Base-by-base conservation (phyloP, 768 basidiomycete species). In the Trametopsis cervina region DNA sequence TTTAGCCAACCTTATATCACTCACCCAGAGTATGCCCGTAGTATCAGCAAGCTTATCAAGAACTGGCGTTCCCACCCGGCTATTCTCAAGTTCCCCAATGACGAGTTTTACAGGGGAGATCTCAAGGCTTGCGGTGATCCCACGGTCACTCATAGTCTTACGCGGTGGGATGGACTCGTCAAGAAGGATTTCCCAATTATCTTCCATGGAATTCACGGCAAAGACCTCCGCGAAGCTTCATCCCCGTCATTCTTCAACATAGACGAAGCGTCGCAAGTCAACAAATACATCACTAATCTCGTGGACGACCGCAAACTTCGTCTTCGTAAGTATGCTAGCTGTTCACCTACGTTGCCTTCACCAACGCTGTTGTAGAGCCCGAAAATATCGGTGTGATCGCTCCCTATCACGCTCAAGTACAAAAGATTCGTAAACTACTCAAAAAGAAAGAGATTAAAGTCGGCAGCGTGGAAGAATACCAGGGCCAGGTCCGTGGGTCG, bases 241-340 rank as follows among this genome's bases (percentile, higher is more conserved):
- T 83, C 82, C 0, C 83, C 83, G 1, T 84, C 81, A 0, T 85
- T 82, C 61, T 85, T 84, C 68, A 86, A 86, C 48, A 71, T 78
- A 29, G 72, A 77, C 23, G 83, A 85, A 53, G 70, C 69, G 0
- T 57, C 72, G 0, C 72, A 75, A 41, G 77, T 83, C 41, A 76
- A 74, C 52, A 54, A 57, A 0, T 85, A 83, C 41, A 57, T 63
- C 4, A 33, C 56, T 39, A 42, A 44, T 20, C 44, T 63, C 13
- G 41, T 39, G 3, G 46, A 36, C 0, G 59, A 72, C 49, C n/a
- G n/a, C n/a, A n/a, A n/a, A n/a, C n/a, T n/a, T n/a, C n/a, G n/a
- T n/a, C n/a, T n/a, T 52, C 67, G 79, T 76, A 60, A 23, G 74
- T 57, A n/a, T n/a, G n/a, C n/a, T n/a, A n/a, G n/a, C n/a, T n/a